Conservation (phyloP, 306 rosid species). For the Ziziphus jujuba region DNA sequence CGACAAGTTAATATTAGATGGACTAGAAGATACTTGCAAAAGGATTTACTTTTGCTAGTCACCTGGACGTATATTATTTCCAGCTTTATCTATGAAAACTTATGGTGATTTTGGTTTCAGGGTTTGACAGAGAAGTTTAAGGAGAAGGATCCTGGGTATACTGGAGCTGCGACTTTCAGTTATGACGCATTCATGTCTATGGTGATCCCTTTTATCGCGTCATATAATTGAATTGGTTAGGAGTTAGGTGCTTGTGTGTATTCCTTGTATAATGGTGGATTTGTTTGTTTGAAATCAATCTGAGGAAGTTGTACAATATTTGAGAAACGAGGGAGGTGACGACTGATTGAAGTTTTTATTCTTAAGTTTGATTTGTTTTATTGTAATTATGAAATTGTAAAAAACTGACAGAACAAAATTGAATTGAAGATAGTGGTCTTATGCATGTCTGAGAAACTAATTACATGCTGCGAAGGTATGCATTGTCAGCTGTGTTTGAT, state of each 20-base stretch:
- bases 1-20: no score
- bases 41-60: neutral
- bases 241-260: neutral
- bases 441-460: no score
- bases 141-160: conserved; percentile 64
- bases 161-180: conserved; percentile 65
- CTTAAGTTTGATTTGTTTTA: no score
- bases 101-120: conserved; percentile 39
- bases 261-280: neutral
- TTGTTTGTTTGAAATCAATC: neutral
- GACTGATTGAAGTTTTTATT: neutral
- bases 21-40: neutral
- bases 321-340: neutral
- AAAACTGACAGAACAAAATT: no score
- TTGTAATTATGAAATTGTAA: no score
- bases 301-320: neutral
- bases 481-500: no score
- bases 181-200: conserved; percentile 72
- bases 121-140: conserved; percentile 88
- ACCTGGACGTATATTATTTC: neutral
- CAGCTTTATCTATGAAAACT: neutral
- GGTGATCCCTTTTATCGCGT: conserved; percentile 81
- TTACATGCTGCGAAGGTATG: no score
- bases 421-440: no score
- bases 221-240: conserved; percentile 51